Evolutionary conservation across 2,329 filamentous ascomycete genomes (phyloP), one percentile per base, ranked within the genome.

Genomic region (Aspergillus piperis): DNA sequence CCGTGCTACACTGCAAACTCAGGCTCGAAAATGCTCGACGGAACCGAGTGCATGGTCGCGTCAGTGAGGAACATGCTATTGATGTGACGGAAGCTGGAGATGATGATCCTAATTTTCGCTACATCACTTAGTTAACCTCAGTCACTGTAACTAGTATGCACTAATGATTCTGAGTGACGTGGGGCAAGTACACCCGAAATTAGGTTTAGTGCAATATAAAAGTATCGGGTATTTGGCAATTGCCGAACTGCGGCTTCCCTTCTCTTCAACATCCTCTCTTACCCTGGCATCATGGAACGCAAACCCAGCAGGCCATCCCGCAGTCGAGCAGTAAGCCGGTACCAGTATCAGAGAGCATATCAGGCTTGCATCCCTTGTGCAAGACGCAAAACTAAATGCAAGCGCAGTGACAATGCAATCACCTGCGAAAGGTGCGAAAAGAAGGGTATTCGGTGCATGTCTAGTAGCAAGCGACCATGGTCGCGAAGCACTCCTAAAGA

Each of bases 341-440:
- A 69, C 51, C 75, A 77, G 51, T 81, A 79, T 62, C 76, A 80
- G 63, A 76, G 79, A 50, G 75, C 78, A 23, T 82, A 81, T 71
- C 80, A 82, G 66, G 79, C 79, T 17, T 81, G 79, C 66, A 77
- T 79, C 57, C 77, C 78, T 49, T 82, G 79, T 63, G 75, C 78
- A 15, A 73, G 77, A 58, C 69, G 78, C 25, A 82, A 81, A 64
- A 77, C 77, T 38, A 81, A 78, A 67, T 81, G 79, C 59, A 76
- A 79, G 39, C 66, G 38, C 76, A 8, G 71, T 67, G 59, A 73
- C 57, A 67, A 66, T 50, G 70, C 74, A 58, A 67, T 76, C 32
- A 1, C 32, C 11, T 80, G 78, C 61, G 70, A 75, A 61, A 68
- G 78, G 66, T 81, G 79, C 67, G 69, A 69, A 64, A 72, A 77